Percentiles rank a stretch among this genome's conserved stretches.
Evolutionary conservation across 2,329 filamentous ascomycete species (phyloP).

Genomic region (Diplodia corticola): DNA sequence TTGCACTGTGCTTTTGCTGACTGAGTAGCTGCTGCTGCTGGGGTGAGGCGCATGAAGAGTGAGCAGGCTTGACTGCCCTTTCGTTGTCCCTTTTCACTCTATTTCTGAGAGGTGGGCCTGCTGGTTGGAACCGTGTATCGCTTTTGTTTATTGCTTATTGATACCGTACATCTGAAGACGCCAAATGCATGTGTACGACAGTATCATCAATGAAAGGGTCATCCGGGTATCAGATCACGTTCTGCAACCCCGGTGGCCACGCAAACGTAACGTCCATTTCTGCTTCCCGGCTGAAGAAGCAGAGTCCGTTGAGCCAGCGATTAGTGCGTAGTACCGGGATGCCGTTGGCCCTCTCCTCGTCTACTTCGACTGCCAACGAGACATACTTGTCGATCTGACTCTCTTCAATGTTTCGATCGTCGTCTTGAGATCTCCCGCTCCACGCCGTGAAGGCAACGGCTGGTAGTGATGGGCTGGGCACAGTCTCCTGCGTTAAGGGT

Average conservation of each 20-base stretch:
- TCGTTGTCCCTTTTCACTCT: too few species aligned
- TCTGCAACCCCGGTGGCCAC: not conserved
- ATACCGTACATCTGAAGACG: too few species aligned
- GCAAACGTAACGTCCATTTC: constrained; percentile 10
- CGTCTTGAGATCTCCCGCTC: not conserved
- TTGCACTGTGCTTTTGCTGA: too few species aligned
- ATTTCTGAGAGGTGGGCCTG: too few species aligned
- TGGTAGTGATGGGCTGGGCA: not conserved
- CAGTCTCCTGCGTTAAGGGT: not conserved
- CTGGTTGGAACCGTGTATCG: too few species aligned
- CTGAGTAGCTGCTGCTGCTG: too few species aligned
- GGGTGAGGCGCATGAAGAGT: too few species aligned
- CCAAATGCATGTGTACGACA: too few species aligned
- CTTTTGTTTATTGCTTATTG: too few species aligned
- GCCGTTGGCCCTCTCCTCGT: not conserved
- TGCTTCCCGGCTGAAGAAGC: constrained; percentile 1
- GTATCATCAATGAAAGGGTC: not conserved
- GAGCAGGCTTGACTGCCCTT: too few species aligned
- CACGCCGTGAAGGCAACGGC: constrained; percentile 15
- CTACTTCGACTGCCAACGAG: constrained; percentile 8
- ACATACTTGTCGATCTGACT: constrained; percentile 22
- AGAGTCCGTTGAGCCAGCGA: constrained; percentile 18
- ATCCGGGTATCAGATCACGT: not conserved
- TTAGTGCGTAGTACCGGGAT: not conserved
- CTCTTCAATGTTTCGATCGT: not conserved